These are phyloP conservation scores for Ceratopteris richardii DNA, from an alignment of 75 land plant species.

Conservation along the genomic window DNA sequence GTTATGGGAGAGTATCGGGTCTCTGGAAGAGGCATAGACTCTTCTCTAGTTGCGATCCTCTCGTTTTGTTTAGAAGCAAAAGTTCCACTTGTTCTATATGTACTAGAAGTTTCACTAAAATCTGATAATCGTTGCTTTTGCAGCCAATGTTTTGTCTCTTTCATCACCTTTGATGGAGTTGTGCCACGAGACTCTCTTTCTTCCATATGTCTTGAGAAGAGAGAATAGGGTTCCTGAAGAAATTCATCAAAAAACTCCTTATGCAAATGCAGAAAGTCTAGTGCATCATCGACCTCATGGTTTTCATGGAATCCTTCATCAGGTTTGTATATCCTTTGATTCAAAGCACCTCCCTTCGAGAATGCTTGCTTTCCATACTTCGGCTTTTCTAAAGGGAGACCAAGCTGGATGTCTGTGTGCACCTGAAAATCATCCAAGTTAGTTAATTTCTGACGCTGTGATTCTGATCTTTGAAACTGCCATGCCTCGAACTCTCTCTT, in stretches of 20 bases:
- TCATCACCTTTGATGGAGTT: neutral
- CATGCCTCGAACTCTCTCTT: constrained; percentile 88
- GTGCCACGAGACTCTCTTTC: constrained; percentile 21
- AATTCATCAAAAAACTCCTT: constrained; percentile 59
- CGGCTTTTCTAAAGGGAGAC: no score
- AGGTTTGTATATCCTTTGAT: neutral
- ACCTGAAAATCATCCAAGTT: no score
- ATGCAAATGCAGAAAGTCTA: constrained; percentile 65
- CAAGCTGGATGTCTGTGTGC: no score
- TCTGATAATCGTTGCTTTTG: neutral
- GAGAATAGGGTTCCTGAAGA: constrained; percentile 56
- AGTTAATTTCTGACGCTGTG: no score
- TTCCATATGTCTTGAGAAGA: constrained; percentile 45
- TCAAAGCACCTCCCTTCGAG: constrained; percentile 6
- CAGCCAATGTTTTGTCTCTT: no score
- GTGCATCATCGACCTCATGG: constrained; percentile 54
- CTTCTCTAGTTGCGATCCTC: neutral
- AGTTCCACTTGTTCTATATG: neutral
- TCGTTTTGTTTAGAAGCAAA: neutral
- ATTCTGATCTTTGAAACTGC: no score
- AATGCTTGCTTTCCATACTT: constrained; percentile 5
- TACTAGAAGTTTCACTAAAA: neutral
- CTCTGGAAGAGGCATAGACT: neutral
- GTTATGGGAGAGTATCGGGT: no score
- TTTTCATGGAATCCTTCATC: constrained; percentile 21